phyloP scores from a whole-genome alignment of 768 basidiomycete genomes.

The Termitomyces sp. region DNA sequence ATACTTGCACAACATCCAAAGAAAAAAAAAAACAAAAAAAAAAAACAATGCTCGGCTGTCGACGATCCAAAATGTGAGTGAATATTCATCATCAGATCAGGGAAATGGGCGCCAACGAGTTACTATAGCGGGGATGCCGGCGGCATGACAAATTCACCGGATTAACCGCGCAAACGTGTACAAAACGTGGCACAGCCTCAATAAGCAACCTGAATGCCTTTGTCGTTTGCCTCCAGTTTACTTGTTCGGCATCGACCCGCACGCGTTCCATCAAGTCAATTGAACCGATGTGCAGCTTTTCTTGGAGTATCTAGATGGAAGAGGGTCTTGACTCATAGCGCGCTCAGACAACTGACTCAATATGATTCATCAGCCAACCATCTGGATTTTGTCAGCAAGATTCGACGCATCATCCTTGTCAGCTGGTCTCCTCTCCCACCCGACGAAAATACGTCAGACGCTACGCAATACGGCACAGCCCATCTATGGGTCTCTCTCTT shows the following conservation, averaged over 20 bases:
- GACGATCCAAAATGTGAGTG: not conserved
- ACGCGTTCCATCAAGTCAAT: not conserved
- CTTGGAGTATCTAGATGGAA: not conserved
- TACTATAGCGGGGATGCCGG: not conserved
- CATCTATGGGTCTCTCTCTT: not conserved
- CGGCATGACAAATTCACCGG: conserved; percentile 9
- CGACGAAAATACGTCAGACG: not conserved
- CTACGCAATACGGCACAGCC: conserved; percentile 1
- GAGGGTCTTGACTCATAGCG: not conserved
- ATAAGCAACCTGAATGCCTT: not conserved
- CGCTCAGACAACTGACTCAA: not conserved
- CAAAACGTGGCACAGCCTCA: conserved; percentile 12
- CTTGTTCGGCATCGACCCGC: no score
- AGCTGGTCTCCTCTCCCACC: not conserved
- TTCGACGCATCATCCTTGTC: not conserved
- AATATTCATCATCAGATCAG: not conserved
- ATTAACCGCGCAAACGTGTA: conserved; percentile 2
- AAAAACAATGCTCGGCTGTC: no score
- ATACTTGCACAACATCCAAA: no score
- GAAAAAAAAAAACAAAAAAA: not conserved
- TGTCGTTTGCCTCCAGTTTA: not conserved
- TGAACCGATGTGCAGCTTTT: not conserved
- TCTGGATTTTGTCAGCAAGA: not conserved
- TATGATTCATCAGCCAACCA: not conserved
- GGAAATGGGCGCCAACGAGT: conserved; percentile 1